Conservation (phyloP, 2,329 filamentous ascomycete species). For the Aspergillus novofumigatus region DNA sequence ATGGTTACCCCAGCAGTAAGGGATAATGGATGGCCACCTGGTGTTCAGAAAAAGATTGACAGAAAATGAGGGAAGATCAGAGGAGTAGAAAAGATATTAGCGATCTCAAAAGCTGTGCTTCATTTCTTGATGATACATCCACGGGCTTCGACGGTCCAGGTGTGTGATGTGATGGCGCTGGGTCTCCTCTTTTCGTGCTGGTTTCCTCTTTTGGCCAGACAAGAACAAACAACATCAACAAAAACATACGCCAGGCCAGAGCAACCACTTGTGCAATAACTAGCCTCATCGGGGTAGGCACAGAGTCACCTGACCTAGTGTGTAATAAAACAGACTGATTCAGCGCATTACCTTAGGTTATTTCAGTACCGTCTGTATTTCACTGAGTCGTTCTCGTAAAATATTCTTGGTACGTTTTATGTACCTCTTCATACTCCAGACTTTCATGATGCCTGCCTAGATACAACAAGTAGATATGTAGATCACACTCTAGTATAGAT, state of each 20-base stretch:
- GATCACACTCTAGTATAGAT: no score
- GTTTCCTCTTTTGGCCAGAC: not conserved
- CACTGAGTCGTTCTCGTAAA: not conserved
- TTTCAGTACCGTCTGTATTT: not conserved
- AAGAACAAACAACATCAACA: constrained; percentile 26
- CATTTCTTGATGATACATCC: not conserved
- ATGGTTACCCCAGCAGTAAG: constrained; percentile 23
- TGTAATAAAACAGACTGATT: not conserved
- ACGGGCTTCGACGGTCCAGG: not conserved
- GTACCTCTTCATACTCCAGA: no score
- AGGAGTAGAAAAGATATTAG: not conserved
- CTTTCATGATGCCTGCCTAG: no score
- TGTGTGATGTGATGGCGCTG: not conserved
- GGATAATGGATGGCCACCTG: constrained; percentile 12
- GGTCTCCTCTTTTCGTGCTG: not conserved
- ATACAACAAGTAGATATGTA: no score
- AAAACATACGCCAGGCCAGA: constrained; percentile 35
- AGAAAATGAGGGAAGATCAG: not conserved
- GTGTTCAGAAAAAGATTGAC: not conserved
- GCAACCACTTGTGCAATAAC: constrained; percentile 20
- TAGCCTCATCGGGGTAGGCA: not conserved
- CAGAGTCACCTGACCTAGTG: constrained; percentile 2
- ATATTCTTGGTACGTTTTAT: no score
- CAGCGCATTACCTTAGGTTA: not conserved
- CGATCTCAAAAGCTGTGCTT: not conserved